Base-by-base conservation (phyloP, 805 yeast species). In the Metschnikowia hibisci region DNA sequence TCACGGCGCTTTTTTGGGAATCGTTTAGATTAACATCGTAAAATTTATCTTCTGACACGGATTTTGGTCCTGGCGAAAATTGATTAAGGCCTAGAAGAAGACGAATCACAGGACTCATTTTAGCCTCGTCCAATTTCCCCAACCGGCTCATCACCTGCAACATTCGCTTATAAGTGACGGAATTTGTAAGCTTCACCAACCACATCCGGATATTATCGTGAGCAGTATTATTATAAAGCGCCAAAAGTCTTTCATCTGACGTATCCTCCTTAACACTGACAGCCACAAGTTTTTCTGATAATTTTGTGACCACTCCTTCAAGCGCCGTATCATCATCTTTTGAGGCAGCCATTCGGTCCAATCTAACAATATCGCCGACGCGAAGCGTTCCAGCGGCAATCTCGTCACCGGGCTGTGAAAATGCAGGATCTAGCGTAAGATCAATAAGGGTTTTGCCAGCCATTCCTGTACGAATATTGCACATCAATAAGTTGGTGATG, bases 81-180 rank as follows among this genome's bases (percentile, higher is more conserved):
- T 55, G 48, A 3, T 60, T 46, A 31, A 69, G 69, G 8, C 78
- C 87, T 41, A 76, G 61, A 41, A 78, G 64, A 20, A 76, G 58
- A 46, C 71, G 76, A 15, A 76, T 64, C 39, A 70, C 51, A 10
- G 58, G 55, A 37, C 53, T 55, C 34, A 55, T 58, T n/a, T 60
- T 49, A 0, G 68, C 51, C 2, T 64, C 52, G 8, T 66, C 63
- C 40, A 81, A 50, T 45, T 80, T 86, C 9, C 68, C 64, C 26
- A 88, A 64, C 51, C 81, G 84, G 25, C 82, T 72, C 80, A 88
- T 69, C 1, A 93, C 80, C 10, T 83, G 79, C 42, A 80, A 79
- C 95, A 89, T 87, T 48, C 95, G 61, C 54, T 82, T 82, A 57
- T 83, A 82, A 0, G 93, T 83, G 20, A 83, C 69, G 12, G 85